Base-by-base conservation (phyloP, 208 protist species). In the Wallacemonas sp. region DNA sequence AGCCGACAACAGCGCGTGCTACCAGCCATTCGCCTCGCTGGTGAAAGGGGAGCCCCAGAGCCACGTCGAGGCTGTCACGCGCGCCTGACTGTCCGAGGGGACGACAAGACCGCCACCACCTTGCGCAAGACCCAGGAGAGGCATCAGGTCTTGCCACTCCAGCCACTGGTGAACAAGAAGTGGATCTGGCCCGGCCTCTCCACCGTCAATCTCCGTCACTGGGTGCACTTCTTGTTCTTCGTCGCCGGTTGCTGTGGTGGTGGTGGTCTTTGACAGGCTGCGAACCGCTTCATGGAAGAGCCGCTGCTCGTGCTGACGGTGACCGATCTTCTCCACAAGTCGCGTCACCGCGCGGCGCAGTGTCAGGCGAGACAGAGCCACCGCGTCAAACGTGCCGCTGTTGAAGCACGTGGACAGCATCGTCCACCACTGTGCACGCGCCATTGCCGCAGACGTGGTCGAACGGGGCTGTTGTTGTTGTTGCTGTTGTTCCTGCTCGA, bases 331-430 rank as follows among this genome's bases (percentile, higher is more conserved):
- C 30, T 87, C 80, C n/a, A 74, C 41, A 14, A 94, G 68, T n/a
- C 85, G 79, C 30, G 69, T 54, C 38, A 72, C 74, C 4, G 85
- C 68, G 23, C 48, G 56, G 1, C 83, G 84, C 61, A 94, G 68
- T 8, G 82, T 63, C 21, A 72, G 54, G n/a, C 88, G 81, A 11
- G 82, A 77, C 12, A 88, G 68, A 27, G 74, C 74, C 61, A 78
- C 65, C 17, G 65, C 58, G 65, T 94, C 88, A 47, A 89, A 65
- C 8, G 88, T 88, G 17, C 68, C 64, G 61, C 84, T 94, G 72
- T 94, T 94, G 60, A 78, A 81, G 17, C 17, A 46, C n/a, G 9
- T 29, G 16, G 23, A 29, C 44, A 54, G 12, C 16, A 12, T 23
- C 14, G 39, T 17, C 29, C 39, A 29, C 43, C 48, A 62, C 12